Evolutionary conservation across 768 basidiomycete species (phyloP), one percentile per base, ranked within the genome.

Genomic region (Tylopilus balloui): DNA sequence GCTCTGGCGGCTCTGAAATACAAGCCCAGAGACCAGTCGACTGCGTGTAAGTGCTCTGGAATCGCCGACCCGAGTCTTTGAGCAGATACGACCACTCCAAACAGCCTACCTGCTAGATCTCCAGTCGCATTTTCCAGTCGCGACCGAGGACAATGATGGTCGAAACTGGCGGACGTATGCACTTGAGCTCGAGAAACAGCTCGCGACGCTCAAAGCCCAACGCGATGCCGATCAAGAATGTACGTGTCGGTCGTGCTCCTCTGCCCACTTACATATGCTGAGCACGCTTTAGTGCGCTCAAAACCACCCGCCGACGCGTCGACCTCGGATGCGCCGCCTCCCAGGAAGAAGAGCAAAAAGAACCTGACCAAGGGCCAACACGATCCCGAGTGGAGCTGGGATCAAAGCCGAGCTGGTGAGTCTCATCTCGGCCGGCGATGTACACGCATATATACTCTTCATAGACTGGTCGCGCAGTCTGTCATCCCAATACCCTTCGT

Each of bases 101-200:
- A 49, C 38, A 68, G 64, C 64, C 28, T 66, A 64, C 45, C 25
- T 66, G 24, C 48, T 62, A 3, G 66, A 64, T 24, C 58, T 67
- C 8, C 60, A 53, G 25, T 48, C 66, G 7, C 48, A n/a, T 6
- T 66, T 67, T 34, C 60, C 64, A 1, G n/a, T 48, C 28, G n/a
- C 46, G 7, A 45, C 44, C 46, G 19, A 47, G 32, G 29, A 42
- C 14, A 23, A 29, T 3, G 23, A 17, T 3, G 4, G 8, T 25
- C 54, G 29, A 35, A 47, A 51, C 9, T 67, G 66, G 66, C 57
- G 58, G 40, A 45, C 50, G 5, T 64, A 64, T 31, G 62, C 64
- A n/a, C 58, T 67, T 32, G 51, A 52, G n/a, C 64, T 66, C n/a
- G 66, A 67, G 47, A 49, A 48, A 42, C 54, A 57, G 13, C 56